Evolutionary conservation across 2,329 filamentous ascomycete species (phyloP), one percentile per base, ranked within the genome.

Genomic region (Periconia sp.): DNA sequence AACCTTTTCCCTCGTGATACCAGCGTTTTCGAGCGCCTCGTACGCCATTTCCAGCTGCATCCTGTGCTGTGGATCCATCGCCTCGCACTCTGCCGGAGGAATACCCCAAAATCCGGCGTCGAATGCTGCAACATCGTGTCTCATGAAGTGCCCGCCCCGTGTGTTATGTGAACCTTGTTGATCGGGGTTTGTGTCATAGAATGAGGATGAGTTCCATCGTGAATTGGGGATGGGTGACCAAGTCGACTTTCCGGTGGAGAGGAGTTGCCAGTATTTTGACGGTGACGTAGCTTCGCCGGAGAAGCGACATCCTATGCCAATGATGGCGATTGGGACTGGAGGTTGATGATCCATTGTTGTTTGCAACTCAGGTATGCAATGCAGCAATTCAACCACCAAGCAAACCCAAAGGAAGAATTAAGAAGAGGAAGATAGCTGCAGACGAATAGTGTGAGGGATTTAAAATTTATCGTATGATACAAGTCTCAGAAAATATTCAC

Each of bases 111-210:
- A 72, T 0, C 60, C 55, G 0, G 64, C 63, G 43, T 73, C 70
- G 31, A 72, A 71, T 2, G 52, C 54, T 3, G 53, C 55, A 10
- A 62, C 23, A 30, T 65, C 65, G 13, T 62, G 54, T 1, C 54
- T 50, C 1, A 71, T 47, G 19, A 71, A 68, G 40, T 64, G 57
- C 2, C 60, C 62, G 9, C 62, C 61, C 6, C 49, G 50, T 18
- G 61, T 57, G 1, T 68, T 64, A 57, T 75, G 75, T 1, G 74
- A 77, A 1, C 65, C 55, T 0, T 69, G 70, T 37, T 75, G 75
- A 6, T 53, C 62, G 0, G 73, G 60, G 35, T 66, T 64, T 0
- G 64, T 62, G 55, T 79, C 75, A 17, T 65, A 74, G 52, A 76
- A 76, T 0, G 69, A 69, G 2, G 65, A 50, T 1, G 71, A 19